A percentile compares a stretch with the other conserved stretches of the same genome.
Evolutionary conservation across 1,139 yeast genomes (phyloP).

Genomic region (Meyerozyma smithsonii): DNA sequence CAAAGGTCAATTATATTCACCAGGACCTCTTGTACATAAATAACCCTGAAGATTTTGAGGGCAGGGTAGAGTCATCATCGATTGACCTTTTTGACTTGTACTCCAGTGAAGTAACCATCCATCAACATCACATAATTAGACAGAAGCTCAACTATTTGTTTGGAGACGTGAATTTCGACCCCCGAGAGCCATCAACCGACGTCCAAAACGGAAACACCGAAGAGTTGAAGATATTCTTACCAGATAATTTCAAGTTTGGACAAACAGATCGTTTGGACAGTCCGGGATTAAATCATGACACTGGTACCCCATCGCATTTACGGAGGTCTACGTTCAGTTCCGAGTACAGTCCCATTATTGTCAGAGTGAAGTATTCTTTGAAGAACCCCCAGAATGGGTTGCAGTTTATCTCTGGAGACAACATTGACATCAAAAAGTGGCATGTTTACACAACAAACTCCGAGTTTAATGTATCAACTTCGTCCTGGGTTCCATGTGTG

Average conservation of each 20-base stretch:
- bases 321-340: conserved; percentile 30
- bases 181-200: conserved; percentile 16
- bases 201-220: conserved; percentile 49
- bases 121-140: conserved; percentile 62
- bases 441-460: conserved; percentile 84
- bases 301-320: conserved; percentile 36
- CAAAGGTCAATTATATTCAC: conserved; percentile 33
- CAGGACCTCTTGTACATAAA: conserved; percentile 37
- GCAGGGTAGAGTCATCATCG: conserved; percentile 15
- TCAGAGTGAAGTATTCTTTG: conserved; percentile 65
- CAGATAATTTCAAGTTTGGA: conserved; percentile 63
- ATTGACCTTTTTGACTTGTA: conserved; percentile 40
- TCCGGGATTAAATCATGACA: conserved; percentile 40
- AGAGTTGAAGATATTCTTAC: conserved; percentile 67
- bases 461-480: conserved; percentile 74
- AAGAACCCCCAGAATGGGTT: conserved; percentile 73
- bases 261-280: conserved; percentile 48
- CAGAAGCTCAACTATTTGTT: conserved; percentile 60
- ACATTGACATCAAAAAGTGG: conserved; percentile 48
- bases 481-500: conserved; percentile 95
- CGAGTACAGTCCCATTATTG: conserved; percentile 65
- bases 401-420: conserved; percentile 55
- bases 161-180: conserved; percentile 44
- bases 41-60: conserved; percentile 26
- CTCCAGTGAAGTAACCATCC: conserved; percentile 39